Evolutionary conservation across 768 basidiomycete species (phyloP), one percentile per base, ranked within the genome.

Genomic region (Termitomyces sp.): DNA sequence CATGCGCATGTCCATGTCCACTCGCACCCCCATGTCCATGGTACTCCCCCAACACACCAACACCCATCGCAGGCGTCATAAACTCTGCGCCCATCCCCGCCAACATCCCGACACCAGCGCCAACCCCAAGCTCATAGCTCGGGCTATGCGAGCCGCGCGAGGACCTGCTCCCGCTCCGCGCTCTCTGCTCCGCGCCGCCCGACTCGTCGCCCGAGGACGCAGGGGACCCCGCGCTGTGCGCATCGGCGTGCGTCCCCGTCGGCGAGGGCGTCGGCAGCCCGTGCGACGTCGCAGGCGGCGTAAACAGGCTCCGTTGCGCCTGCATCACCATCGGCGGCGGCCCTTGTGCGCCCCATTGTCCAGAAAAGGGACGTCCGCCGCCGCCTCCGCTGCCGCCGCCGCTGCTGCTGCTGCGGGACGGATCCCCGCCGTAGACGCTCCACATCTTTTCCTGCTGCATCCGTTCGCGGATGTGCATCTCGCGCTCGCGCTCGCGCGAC

Each of bases 281-380:
- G 59, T 79, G 78, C 22, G 75, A 68, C 12, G 69, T 66, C 7
- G 74, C 70, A 22, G 80, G 75, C 38, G 80, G 76, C 4, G 79
- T 77, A 62, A 78, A 73, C 53, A 78, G 68, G 48, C 64, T 60
- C 2, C 72, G 68, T 38, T 75, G 75, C 0, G 72, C 62, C n/a
- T 69, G 70, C 14, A 64, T 51, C 59, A 66, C 64, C 60, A 62
- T 62, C 26, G 61, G 33, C 55, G 54, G 54, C 49, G 64, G 46
- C 60, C 59, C 61, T 16, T 62, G 62, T 6, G 30, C 10, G 12
- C 35, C 46, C 35, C 45, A 54, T 4, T 63, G 59, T 43, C 26
- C 33, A 0, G 32, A 20, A 50, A 50, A 50, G 18, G 49, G 8
- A 2, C 32, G n/a, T 0, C 28, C 18, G 3, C 26, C 26, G 1